Evolutionary conservation across 495 filamentous ascomycete genomes (phyloP).

Genomic region (Physcia stellaris): DNA sequence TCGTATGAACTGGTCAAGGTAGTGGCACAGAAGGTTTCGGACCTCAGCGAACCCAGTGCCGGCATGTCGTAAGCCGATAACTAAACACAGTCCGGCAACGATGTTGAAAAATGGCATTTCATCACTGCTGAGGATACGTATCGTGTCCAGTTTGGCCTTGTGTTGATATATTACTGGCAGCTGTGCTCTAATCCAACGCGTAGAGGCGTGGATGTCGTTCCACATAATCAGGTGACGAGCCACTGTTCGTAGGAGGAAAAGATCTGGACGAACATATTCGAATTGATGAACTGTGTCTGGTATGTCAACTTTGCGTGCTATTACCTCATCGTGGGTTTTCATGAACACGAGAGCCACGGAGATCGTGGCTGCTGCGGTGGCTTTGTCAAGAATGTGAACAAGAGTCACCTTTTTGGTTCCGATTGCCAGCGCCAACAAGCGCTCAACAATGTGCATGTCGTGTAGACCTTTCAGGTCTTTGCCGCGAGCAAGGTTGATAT

Average conservation of each 20-base stretch:
- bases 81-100: slow-evolving; percentile 73
- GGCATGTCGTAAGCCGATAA: slow-evolving; percentile 71
- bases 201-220: slow-evolving; percentile 58
- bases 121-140: slow-evolving; percentile 48
- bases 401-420: slow-evolving; percentile 75
- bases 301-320: slow-evolving; percentile 86
- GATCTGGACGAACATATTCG: slow-evolving; percentile 88
- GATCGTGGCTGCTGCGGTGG: slow-evolving; percentile 77
- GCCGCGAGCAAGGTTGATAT: slow-evolving; percentile 89
- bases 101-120: slow-evolving; percentile 92
- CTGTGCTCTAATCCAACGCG: slow-evolving; percentile 60
- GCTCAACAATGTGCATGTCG: slow-evolving; percentile 87
- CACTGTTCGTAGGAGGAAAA: slow-evolving; percentile 78
- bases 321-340: slow-evolving; percentile 81
- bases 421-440: slow-evolving; percentile 70
- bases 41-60: slow-evolving; percentile 62
- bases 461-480: slow-evolving; percentile 76
- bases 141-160: slow-evolving; percentile 35
- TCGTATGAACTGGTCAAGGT: slow-evolving; percentile 76
- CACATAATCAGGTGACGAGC: slow-evolving; percentile 92
- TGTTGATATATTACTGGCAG: slow-evolving; percentile 54
- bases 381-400: slow-evolving; percentile 84
- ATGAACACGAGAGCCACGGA: slow-evolving; percentile 92
- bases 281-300: slow-evolving; percentile 81
- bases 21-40: slow-evolving; percentile 68